Base-by-base conservation (phyloP, 1,139 yeast species). In the Debaryomyces udenii region DNA sequence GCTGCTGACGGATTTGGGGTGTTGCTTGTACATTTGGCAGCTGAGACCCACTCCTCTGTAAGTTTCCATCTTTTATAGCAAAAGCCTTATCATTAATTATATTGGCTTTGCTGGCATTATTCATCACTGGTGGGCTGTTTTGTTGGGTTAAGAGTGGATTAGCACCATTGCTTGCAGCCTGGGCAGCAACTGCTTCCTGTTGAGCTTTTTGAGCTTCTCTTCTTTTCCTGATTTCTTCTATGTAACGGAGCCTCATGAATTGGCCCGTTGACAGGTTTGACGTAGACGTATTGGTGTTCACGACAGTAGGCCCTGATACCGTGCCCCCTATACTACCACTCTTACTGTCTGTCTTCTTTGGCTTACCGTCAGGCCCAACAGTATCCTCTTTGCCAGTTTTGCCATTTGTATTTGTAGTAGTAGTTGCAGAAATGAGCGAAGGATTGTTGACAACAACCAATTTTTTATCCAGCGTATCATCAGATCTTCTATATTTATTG, bases 241-340 rank as follows among this genome's bases (percentile, higher is more conserved):
- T 71, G 44, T 72, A 68, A 23, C 79, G 53, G 32, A 74, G 59
- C 43, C 79, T 64, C 78, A 73, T 71, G 46, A 74, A 74, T 51
- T 73, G 78, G 26, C 74, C 74, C 4, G 73, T 60, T 15, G 64
- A 54, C 4, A 41, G 26, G 26, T 61, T 48, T n/a, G 62, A 50
- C 7, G 62, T 51, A 16, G 57, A 47, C 31, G 59, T 45, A 6
- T 59, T 51, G 10, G 53, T 39, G 27, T 51, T 51, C 1, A 53
- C 51, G 13, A 56, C 49, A 20, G 61, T 49, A 9, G 50, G 44
- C 9, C 57, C 45, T 3, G 60, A 41, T 6, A 55, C 35, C 6
- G 52, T 42, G 3, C 53, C 23, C 6, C 33, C 35, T 15, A 40
- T 32, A 9, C 14, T 26, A 11, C 40, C 41, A 14, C 23, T 17